Base-by-base conservation (phyloP, 2,329 filamentous ascomycete genomes). In the Chaetomiaceae sp. region DNA sequence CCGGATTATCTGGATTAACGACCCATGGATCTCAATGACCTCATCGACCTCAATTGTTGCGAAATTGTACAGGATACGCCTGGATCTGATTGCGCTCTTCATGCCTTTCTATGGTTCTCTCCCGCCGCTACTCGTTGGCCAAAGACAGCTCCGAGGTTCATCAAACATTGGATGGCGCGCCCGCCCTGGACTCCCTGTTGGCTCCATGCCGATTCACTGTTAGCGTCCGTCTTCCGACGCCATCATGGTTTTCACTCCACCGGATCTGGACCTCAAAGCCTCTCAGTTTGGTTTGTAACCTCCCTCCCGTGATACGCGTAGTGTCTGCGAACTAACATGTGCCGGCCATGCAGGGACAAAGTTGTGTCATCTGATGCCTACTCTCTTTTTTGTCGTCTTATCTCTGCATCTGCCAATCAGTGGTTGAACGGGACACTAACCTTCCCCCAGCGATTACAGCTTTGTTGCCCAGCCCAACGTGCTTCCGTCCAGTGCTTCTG, bases 341-440 rank as follows among this genome's bases (percentile, higher is more conserved):
- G n/a, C 43, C 46, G 45, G 33, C 45, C 10, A 34, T 50, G 56
- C 60, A 79, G 74, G 68, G 66, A 71, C 76, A 78, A 78, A 79
- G 76, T 75, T 79, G 76, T 73, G 59, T 65, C 67, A 59, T 64
- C 61, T 66, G 60, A 63, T 51, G 41, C 48, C 50, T 56, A 62
- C 54, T 59, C 54, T 41, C 55, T 50, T 61, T 62, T 59, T 54
- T 63, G 4, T 32, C 22, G 22, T 60, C 58, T 62, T 57, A 50
- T 62, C 62, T 60, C 56, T 57, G 49, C 56, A 57, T 56, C 58
- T 58, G 52, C 49, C 55, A 61, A 54, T 56, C 60, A 66, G 67
- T 72, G 68, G 69, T 67, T 68, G 61, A 68, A 75, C 66, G 71
- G 69, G 62, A 74, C 67, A 80, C 76, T 80, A 73, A 80, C 74